phyloP scores from a whole-genome alignment of 2,329 filamentous ascomycete genomes.

The Penicillium sp. region DNA sequence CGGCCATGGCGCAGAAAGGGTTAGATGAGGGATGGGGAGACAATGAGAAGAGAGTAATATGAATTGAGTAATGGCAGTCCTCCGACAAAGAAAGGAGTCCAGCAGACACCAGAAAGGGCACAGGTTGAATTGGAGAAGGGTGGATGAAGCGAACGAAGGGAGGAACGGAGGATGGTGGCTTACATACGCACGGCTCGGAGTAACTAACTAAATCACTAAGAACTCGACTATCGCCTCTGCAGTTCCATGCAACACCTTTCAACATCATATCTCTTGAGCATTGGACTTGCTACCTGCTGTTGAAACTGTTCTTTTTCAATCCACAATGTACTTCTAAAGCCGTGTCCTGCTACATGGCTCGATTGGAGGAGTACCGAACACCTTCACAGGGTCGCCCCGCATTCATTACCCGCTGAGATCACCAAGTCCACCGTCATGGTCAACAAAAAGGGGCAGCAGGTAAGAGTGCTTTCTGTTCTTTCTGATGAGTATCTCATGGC shows the following conservation, averaged over 20 bases:
- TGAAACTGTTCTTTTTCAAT: not conserved
- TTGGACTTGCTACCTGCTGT: not conserved
- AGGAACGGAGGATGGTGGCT: conserved; percentile 16
- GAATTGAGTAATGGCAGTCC: not conserved
- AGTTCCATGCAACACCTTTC: not conserved
- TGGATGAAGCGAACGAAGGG: conserved; percentile 14
- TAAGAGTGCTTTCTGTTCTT: too few relatives aligned
- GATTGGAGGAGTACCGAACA: conserved; percentile 11
- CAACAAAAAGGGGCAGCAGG: conserved; percentile 61
- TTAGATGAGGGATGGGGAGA: not conserved
- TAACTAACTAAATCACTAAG: conserved; percentile 3
- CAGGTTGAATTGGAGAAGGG: conserved; percentile 5
- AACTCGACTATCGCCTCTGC: conserved; percentile 10
- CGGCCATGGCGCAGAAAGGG: conserved; percentile 57
- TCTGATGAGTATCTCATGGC: not conserved
- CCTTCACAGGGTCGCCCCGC: conserved; percentile 17
- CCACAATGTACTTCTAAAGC: conserved; percentile 10
- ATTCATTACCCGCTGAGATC: conserved; percentile 17
- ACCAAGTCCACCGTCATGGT: conserved; percentile 27
- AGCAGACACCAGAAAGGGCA: not conserved
- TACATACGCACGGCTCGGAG: conserved; percentile 14
- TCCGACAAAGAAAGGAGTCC: not conserved
- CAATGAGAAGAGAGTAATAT: conserved; percentile 1
- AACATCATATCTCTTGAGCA: too few relatives aligned
- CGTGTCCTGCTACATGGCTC: conserved; percentile 11